phyloP scores from a whole-genome alignment of 371 early-diverging fungal species.

The Nematocida major region DNA sequence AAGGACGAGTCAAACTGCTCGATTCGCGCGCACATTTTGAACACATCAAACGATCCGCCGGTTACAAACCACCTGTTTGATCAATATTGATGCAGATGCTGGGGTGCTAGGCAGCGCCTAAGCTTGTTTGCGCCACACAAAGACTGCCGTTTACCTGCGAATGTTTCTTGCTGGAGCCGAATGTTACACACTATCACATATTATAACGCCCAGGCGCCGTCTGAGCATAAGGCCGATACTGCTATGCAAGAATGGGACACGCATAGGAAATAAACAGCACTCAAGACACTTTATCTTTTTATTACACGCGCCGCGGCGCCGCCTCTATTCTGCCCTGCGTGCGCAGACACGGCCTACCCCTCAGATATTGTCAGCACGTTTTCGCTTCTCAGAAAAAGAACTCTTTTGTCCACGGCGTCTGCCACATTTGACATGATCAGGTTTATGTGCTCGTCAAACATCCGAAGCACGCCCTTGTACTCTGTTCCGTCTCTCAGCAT shows the following conservation, averaged over 20 bases:
- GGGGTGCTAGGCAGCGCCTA: too few relatives aligned
- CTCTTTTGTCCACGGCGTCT: not conserved
- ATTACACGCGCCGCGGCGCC: not conserved
- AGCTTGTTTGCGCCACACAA: too few relatives aligned
- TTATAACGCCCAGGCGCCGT: not conserved
- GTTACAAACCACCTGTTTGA: constrained; percentile 24
- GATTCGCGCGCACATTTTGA: constrained; percentile 26
- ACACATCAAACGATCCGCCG: constrained; percentile 13
- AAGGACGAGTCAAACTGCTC: not conserved
- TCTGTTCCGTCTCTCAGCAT: constrained; percentile 51
- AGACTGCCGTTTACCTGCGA: too few relatives aligned
- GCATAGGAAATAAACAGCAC: not conserved
- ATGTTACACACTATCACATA: constrained; percentile 7
- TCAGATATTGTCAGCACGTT: constrained; percentile 55
- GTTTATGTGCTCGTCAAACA: constrained; percentile 62
- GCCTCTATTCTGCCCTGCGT: not conserved
- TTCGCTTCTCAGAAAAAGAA: constrained; percentile 58
- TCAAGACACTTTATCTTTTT: not conserved
- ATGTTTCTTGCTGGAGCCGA: too few relatives aligned
- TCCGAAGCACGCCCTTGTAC: constrained; percentile 49
- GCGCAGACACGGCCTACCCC: not conserved
- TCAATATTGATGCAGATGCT: not conserved
- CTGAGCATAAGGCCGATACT: too few relatives aligned
- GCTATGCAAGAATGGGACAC: too few relatives aligned
- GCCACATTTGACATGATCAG: constrained; percentile 38